Percentiles rank a stretch among this genome's conserved stretches.
These are phyloP conservation scores for Penicillium sclerotiorum DNA, from an alignment of 2,329 filamentous ascomycete species.

Conservation along the genomic window DNA sequence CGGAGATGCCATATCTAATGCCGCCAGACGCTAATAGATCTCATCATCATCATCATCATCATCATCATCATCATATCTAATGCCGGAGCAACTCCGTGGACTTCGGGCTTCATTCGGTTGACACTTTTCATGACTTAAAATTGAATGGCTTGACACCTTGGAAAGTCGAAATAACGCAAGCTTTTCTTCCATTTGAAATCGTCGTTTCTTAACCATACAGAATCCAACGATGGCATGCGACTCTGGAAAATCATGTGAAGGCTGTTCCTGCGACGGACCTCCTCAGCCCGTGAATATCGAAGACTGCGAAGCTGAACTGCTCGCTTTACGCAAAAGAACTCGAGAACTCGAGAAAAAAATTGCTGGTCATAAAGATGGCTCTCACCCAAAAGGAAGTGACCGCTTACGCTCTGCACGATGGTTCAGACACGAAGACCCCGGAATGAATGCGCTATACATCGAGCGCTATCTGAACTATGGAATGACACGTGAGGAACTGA, in stretches of 20 bases:
- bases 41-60: too few relatives aligned
- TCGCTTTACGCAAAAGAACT: slow-evolving; percentile 41
- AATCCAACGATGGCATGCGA: slow-evolving; percentile 5
- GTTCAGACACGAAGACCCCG: slow-evolving; percentile 45
- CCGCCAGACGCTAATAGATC: too few relatives aligned
- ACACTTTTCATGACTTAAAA: too few relatives aligned
- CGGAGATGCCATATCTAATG: too few relatives aligned
- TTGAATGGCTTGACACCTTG: too few relatives aligned
- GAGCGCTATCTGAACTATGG: slow-evolving; percentile 57
- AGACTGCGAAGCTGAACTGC: slow-evolving; percentile 44
- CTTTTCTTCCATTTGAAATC: too few relatives aligned
- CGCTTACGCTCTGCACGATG: slow-evolving; percentile 43
- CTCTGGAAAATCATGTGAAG: slow-evolving; percentile 31
- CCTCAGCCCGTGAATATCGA: slow-evolving; percentile 38
- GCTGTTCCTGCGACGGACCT: slow-evolving; percentile 34
- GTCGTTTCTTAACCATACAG: not conserved
- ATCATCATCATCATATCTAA: too few relatives aligned
- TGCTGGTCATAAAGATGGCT: too few relatives aligned
- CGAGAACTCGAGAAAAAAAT: slow-evolving; percentile 40
- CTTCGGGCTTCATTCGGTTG: too few relatives aligned
- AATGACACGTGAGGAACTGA: slow-evolving; percentile 53
- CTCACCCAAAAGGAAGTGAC: slow-evolving; percentile 4
- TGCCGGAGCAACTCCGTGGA: too few relatives aligned
- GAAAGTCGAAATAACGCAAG: too few relatives aligned
- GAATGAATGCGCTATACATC: slow-evolving; percentile 52